Conservation (phyloP, 1,284 basidiomycete genomes). For the Marasmius tenuissimus region DNA sequence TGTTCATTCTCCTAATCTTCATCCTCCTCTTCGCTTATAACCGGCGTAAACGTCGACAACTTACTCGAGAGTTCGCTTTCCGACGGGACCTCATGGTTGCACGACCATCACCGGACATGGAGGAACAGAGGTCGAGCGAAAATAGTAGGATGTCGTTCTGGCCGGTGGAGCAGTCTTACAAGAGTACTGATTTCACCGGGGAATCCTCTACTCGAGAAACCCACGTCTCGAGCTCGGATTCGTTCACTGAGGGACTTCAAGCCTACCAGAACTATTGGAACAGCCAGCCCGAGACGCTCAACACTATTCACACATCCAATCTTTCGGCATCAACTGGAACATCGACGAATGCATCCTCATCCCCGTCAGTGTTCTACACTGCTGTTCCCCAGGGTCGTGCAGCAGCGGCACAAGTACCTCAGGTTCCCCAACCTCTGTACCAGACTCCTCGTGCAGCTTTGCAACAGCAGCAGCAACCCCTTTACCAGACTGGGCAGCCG, state of each 20-base stretch:
- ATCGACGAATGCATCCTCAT: background rate
- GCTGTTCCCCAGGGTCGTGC: background rate
- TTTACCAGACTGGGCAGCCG: background rate
- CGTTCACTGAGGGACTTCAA: background rate
- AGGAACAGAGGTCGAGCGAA: background rate
- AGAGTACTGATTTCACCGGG: too few relatives aligned
- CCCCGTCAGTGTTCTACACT: background rate
- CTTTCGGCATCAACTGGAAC: background rate
- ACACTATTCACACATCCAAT: background rate
- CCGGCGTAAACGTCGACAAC: background rate
- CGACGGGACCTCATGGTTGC: background rate
- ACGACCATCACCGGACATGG: background rate
- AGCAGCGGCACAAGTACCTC: too few relatives aligned
- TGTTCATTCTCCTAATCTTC: background rate
- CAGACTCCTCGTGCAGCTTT: too few relatives aligned
- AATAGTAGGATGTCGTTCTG: background rate
- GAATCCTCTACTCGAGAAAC: too few relatives aligned
- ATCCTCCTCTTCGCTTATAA: constrained; percentile 1
- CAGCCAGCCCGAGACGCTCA: background rate
- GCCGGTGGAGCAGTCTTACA: background rate
- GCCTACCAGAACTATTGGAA: background rate
- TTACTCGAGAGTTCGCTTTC: background rate
- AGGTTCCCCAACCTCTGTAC: too few relatives aligned
- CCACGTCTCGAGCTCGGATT: too few relatives aligned
- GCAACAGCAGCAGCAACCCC: too few relatives aligned